phyloP scores from a whole-genome alignment of 2,329 filamentous ascomycete genomes.

The Aspergillus costaricaensis region DNA sequence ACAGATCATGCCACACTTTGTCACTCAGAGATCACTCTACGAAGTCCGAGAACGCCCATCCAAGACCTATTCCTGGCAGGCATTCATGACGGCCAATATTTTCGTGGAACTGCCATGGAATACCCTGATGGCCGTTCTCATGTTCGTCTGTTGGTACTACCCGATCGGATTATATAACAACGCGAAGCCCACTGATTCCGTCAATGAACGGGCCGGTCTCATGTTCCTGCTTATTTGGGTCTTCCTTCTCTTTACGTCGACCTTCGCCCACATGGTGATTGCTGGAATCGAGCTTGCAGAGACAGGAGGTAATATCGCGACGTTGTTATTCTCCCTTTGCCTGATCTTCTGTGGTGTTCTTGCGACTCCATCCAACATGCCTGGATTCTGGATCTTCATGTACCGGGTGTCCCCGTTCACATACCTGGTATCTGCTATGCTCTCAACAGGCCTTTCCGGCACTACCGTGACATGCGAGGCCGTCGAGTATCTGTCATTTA shows the following conservation, averaged over 20 bases:
- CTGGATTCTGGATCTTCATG: constrained; percentile 78
- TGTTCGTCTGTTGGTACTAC: constrained; percentile 69
- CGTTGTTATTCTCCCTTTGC: constrained; percentile 60
- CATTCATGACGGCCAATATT: constrained; percentile 70
- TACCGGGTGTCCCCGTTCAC: constrained; percentile 68
- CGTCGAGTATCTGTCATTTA: constrained; percentile 33
- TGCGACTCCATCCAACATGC: constrained; percentile 58
- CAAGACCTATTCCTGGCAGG: constrained; percentile 74
- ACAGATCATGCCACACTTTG: constrained; percentile 60
- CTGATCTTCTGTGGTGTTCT: constrained; percentile 58
- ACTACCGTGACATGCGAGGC: constrained; percentile 28
- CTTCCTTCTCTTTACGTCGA: constrained; percentile 69
- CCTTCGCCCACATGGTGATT: constrained; percentile 73
- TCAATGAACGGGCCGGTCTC: constrained; percentile 59
- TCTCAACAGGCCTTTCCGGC: constrained; percentile 40
- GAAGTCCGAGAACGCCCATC: constrained; percentile 62
- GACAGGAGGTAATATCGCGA: constrained; percentile 65
- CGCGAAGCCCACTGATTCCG: constrained; percentile 37
- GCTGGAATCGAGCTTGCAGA: constrained; percentile 68
- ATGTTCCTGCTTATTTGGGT: constrained; percentile 66
- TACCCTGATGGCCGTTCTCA: constrained; percentile 62
- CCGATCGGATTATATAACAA: constrained; percentile 53
- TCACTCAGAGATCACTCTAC: constrained; percentile 59
- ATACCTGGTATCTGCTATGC: constrained; percentile 54
- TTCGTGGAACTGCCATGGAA: constrained; percentile 70